Base-by-base conservation (phyloP, 1,139 yeast species). In the Diutina mesorugosa region DNA sequence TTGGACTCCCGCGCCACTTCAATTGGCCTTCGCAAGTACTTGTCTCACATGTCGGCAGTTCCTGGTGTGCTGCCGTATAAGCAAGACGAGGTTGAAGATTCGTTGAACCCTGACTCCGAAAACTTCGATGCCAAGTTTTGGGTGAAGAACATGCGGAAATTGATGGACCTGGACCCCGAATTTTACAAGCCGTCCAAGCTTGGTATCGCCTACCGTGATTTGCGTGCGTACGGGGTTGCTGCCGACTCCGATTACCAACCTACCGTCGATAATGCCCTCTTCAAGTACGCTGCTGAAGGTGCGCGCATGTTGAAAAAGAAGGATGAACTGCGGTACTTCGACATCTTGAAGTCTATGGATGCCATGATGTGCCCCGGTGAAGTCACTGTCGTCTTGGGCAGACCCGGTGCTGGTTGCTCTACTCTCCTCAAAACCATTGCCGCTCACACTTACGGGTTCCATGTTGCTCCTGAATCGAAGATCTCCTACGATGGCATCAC, bases 241-340 rank as follows among this genome's bases (percentile, higher is more conserved):
- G 75, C 86, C 5, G 95, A 86, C 64, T 79, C 90, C 2, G 93
- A 87, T 64, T 90, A 85, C 69, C 96, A 88, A 68, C 73, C 86
- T 29, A 88, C 90, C 1, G 84, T 87, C 10, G 64, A 77, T 28
- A 88, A 86, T 64, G 72, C 77, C 14, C 69, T 74, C 41, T 67
- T 53, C 56, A 48, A 45, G 45, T 16, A 28, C 9, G 32, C 32
- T 5, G 30, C 26, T n/a, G 45, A 55, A 51, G n/a, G 16, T 7
- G 3, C 32, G 5, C 41, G 53, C 10, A 14, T 50, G 45, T 21
- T 51, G 21, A 35, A 41, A 21, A 51, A 51, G 54, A 41, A 51
- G 47, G 55, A 53, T 30, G 50, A 45, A 14, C 28, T 48, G 35
- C 26, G 47, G 30, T 55, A 45, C 26, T 50, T 69, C 58, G 72